Percentiles rank a stretch among this genome's conserved stretches.
Conservation (phyloP, 2,329 filamentous ascomycete species). For the Fusarium nanum region DNA sequence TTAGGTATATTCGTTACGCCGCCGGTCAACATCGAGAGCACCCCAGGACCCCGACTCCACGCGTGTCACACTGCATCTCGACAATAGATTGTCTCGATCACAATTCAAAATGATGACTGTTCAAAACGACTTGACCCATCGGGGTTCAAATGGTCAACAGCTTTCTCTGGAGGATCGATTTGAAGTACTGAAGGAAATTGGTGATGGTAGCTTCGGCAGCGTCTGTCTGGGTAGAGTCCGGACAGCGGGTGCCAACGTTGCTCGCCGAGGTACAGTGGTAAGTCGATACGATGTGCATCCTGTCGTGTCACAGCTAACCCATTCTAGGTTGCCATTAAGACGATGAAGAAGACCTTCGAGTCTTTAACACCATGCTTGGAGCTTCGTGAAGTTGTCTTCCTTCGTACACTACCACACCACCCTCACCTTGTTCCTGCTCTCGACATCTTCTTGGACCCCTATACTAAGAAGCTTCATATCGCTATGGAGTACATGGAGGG, state of each 20-base stretch:
- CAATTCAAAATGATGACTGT: constrained; percentile 73
- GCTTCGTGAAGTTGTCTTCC: constrained; percentile 95
- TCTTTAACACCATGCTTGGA: constrained; percentile 91
- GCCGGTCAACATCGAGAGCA: constrained; percentile 29
- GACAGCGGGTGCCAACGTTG: constrained; percentile 87
- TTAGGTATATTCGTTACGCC: constrained; percentile 43
- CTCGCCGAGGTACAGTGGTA: constrained; percentile 92
- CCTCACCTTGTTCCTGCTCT: constrained; percentile 95
- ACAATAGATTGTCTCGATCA: constrained; percentile 35
- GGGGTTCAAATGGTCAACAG: constrained; percentile 70
- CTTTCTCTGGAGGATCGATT: constrained; percentile 90
- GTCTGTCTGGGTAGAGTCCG: constrained; percentile 92
- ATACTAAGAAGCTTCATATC: constrained; percentile 96
- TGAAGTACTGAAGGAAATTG: constrained; percentile 97
- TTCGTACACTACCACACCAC: constrained; percentile 88
- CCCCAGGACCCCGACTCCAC: constrained; percentile 37
- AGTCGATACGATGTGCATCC: constrained; percentile 52
- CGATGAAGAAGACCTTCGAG: constrained; percentile 99
- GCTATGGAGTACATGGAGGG: constrained; percentile 99
- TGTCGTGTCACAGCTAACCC: constrained; percentile 34
- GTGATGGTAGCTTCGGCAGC: constrained; percentile 98
- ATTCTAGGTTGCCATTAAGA: constrained; percentile 93
- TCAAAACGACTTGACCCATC: constrained; percentile 77
- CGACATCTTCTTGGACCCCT: constrained; percentile 97
- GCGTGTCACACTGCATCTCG: constrained; percentile 34